Percentiles rank a stretch among this genome's conserved stretches.
These are phyloP conservation scores for Curvularia sp. DNA, from an alignment of 2,329 filamentous ascomycete species.

Conservation along the genomic window DNA sequence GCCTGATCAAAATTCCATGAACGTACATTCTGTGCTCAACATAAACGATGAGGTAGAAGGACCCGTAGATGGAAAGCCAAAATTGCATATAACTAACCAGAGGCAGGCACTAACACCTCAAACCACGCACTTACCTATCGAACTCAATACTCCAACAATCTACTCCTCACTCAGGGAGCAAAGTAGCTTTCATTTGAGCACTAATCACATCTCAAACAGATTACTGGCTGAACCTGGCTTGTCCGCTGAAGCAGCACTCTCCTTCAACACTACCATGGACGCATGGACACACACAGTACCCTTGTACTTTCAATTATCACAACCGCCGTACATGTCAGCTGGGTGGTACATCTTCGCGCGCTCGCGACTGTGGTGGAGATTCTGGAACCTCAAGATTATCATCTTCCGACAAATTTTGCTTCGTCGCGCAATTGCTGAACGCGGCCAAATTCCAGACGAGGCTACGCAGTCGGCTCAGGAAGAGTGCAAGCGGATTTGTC, in stretches of 20 bases:
- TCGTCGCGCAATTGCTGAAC: constrained; percentile 31
- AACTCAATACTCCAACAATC: constrained; percentile 27
- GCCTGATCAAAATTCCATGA: constrained; percentile 36
- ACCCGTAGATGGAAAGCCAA: no score
- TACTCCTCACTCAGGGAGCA: constrained; percentile 32
- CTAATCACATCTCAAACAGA: constrained; percentile 34
- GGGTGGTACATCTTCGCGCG: constrained; percentile 34
- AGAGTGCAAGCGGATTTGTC: constrained; percentile 32
- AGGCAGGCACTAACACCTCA: constrained; percentile 33
- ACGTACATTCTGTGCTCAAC: constrained; percentile 34
- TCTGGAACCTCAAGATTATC: constrained; percentile 39
- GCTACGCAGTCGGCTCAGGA: constrained; percentile 30
- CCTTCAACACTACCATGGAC: constrained; percentile 27
- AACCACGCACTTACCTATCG: constrained; percentile 25
- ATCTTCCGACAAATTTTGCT: constrained; percentile 35
- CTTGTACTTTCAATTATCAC: constrained; percentile 25
- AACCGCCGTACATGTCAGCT: constrained; percentile 14
- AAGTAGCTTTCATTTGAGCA: constrained; percentile 34
- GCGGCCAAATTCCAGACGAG: constrained; percentile 28
- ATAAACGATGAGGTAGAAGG: constrained; percentile 33
- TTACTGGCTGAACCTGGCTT: constrained; percentile 34
- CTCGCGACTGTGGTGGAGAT: constrained; percentile 36
- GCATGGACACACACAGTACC: constrained; percentile 29
- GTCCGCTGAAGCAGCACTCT: constrained; percentile 34
- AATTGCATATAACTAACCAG: no score